These are phyloP conservation scores for Chlorella sp. DNA, from an alignment of 139 green algal species.

Conservation along the genomic window DNA sequence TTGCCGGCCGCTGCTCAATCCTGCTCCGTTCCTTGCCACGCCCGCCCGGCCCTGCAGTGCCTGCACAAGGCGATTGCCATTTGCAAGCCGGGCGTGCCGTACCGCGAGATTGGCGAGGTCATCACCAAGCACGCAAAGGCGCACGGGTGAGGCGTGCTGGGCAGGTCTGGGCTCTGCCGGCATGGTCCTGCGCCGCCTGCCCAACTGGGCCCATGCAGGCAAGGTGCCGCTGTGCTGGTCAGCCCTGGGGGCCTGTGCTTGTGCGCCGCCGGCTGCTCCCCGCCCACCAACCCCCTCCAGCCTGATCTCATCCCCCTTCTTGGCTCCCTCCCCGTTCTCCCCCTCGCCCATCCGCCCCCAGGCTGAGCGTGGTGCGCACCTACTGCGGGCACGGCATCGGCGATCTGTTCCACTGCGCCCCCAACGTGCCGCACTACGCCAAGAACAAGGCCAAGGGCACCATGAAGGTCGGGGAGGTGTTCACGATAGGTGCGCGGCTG, in stretches of 20 bases:
- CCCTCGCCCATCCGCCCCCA: slow-evolving; percentile 25
- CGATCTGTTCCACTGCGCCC: slow-evolving; percentile 97
- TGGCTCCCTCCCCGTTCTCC: neutral
- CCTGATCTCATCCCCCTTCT: neutral
- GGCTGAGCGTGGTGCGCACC: slow-evolving; percentile 84
- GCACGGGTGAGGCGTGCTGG: slow-evolving; percentile 42
- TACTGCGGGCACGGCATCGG: slow-evolving; percentile 99
- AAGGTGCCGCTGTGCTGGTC: too few species aligned
- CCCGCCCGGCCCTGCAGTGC: slow-evolving; percentile 54
- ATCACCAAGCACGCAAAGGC: slow-evolving; percentile 79
- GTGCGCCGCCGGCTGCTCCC: too few species aligned
- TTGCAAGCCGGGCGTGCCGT: slow-evolving; percentile 89
- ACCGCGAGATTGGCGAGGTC: slow-evolving; percentile 90
- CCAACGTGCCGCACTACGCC: slow-evolving; percentile 97
- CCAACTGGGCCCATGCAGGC: too few species aligned
- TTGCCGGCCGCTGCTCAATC: too few species aligned
- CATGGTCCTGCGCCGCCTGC: too few species aligned
- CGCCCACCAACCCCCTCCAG: too few species aligned
- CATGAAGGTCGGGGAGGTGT: slow-evolving; percentile 89
- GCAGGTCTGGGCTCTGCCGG: neutral
- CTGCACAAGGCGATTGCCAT: slow-evolving; percentile 86
- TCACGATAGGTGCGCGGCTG: slow-evolving; percentile 84
- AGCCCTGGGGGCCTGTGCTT: too few species aligned
- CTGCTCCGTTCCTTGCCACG: neutral
- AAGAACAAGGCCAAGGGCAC: slow-evolving; percentile 91